Conservation (phyloP, 2,329 filamentous ascomycete species). For the Curvularia eragrostidis region DNA sequence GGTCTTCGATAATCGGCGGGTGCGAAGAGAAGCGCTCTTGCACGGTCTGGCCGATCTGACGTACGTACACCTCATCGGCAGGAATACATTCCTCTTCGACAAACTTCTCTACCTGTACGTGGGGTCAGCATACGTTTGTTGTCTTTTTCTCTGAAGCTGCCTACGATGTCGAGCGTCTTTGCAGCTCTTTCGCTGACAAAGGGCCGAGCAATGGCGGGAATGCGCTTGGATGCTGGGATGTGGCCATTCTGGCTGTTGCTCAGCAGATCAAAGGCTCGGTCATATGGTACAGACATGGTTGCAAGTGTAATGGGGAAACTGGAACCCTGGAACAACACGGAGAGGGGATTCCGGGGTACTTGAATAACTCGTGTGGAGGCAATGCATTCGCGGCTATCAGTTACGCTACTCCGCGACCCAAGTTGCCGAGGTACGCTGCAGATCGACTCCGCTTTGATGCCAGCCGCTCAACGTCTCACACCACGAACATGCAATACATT, state of each 20-base stretch:
- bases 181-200: conserved; percentile 84
- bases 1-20: conserved; percentile 82
- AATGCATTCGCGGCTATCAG: conserved; percentile 28
- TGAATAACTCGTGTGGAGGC: conserved; percentile 19
- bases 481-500: conserved; percentile 2
- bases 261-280: conserved; percentile 36
- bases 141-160: conserved; percentile 6
- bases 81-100: conserved; percentile 87
- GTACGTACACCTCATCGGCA: conserved; percentile 79
- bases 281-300: conserved; percentile 44
- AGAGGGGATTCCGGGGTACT: conserved; percentile 25
- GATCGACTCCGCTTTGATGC: conserved; percentile 15
- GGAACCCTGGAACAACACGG: neutral
- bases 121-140: neutral
- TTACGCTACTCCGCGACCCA: conserved; percentile 21
- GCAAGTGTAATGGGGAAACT: neutral
- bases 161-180: conserved; percentile 78
- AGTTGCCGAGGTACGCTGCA: conserved; percentile 35
- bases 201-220: conserved; percentile 64
- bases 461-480: conserved; percentile 1
- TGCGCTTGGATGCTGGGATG: conserved; percentile 59
- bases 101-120: conserved; percentile 79
- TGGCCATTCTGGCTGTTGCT: conserved; percentile 47
- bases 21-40: conserved; percentile 78
- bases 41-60: conserved; percentile 76